Conservation (phyloP, 2,329 filamentous ascomycete species). For the Celoporthe dispersa region DNA sequence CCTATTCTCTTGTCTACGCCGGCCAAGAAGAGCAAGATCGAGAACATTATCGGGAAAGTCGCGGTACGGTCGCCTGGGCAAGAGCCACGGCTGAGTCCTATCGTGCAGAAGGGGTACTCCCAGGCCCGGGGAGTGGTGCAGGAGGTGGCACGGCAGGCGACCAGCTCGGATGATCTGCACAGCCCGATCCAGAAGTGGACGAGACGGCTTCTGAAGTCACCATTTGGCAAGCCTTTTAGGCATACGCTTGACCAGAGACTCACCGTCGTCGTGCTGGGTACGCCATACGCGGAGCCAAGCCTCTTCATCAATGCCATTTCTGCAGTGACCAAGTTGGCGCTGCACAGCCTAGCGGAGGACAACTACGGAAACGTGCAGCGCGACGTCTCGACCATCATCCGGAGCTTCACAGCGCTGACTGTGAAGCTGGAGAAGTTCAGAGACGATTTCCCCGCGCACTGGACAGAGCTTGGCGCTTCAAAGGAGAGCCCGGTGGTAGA, state of each 20-base stretch:
- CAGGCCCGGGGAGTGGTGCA: conserved; percentile 54
- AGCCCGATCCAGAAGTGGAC: conserved; percentile 54
- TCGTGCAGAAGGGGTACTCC: conserved; percentile 54
- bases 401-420: conserved; percentile 71
- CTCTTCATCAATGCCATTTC: conserved; percentile 74
- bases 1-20: conserved; percentile 49
- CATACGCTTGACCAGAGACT: conserved; percentile 70
- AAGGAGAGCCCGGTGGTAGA: conserved; percentile 70
- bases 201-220: conserved; percentile 52
- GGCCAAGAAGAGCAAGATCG: conserved; percentile 46
- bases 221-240: conserved; percentile 70
- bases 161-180: conserved; percentile 54
- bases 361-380: conserved; percentile 83
- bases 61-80: conserved; percentile 52
- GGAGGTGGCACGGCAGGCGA: conserved; percentile 58
- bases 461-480: conserved; percentile 72
- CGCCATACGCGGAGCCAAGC: conserved; percentile 71
- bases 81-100: conserved; percentile 53
- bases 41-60: conserved; percentile 48
- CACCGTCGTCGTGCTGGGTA: conserved; percentile 70
- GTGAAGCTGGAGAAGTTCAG: conserved; percentile 72
- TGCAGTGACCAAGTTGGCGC: conserved; percentile 69
- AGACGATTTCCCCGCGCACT: conserved; percentile 64
- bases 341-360: conserved; percentile 79
- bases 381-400: conserved; percentile 76